phyloP scores from a whole-genome alignment of 257 asterid genomes.

The Gentiana straminea region DNA sequence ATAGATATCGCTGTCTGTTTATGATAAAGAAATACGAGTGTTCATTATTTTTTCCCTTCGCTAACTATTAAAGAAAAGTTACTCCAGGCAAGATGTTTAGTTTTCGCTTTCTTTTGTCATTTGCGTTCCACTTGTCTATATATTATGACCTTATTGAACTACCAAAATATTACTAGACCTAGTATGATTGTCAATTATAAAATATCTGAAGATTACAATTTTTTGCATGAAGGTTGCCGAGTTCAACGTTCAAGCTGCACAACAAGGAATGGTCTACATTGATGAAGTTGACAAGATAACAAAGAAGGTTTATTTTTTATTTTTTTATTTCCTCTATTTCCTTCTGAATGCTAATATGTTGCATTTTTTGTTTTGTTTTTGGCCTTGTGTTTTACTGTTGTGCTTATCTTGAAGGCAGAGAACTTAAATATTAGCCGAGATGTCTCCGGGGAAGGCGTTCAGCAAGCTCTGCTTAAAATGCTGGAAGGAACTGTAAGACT shows the following conservation, averaged over 20 bases:
- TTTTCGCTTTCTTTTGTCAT: neutral
- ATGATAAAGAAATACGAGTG: neutral
- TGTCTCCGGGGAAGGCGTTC: slow-evolving; percentile 97
- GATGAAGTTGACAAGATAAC: slow-evolving; percentile 98
- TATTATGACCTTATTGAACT: neutral
- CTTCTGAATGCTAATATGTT: neutral
- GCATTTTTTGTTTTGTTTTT: slow-evolving; percentile 9
- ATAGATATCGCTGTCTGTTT: neutral
- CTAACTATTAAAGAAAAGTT: no score
- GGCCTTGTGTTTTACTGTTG: no score
- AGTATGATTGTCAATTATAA: slow-evolving; percentile 10
- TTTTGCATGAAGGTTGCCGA: slow-evolving; percentile 69
- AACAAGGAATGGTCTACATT: slow-evolving; percentile 90
- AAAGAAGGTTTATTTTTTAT: slow-evolving; percentile 49
- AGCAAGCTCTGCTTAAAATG: slow-evolving; percentile 93
- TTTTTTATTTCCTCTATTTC: neutral
- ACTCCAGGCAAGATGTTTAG: no score
- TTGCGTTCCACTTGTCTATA: neutral
- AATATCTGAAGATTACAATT: slow-evolving; percentile 24
- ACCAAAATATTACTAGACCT: slow-evolving; percentile 3
- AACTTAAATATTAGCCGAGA: slow-evolving; percentile 85
- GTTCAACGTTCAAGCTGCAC: slow-evolving; percentile 93
- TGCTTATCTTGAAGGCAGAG: slow-evolving; percentile 51
- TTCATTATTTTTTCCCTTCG: neutral
- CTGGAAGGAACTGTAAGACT: slow-evolving; percentile 91